These are phyloP conservation scores for Anthoceros angustus DNA, from an alignment of 225 moss, liverwort and hornwort genomes.

Conservation along the genomic window DNA sequence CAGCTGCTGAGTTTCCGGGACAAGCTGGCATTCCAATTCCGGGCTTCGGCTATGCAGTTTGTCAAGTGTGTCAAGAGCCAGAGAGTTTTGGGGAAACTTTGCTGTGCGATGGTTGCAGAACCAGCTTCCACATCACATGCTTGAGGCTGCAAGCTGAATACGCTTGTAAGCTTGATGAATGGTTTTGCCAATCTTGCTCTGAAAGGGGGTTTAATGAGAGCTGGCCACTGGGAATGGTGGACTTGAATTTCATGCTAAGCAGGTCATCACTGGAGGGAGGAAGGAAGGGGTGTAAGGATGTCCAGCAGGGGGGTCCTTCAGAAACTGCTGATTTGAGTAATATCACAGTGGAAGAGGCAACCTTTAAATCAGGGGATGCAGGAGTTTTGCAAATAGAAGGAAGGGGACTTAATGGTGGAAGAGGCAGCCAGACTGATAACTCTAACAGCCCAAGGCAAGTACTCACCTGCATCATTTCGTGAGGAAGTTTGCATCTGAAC, in stretches of 20 bases:
- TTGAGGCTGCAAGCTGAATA: neutral
- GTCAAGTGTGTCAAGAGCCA: slow-evolving; percentile 3
- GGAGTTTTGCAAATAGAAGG: neutral
- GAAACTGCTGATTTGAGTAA: neutral
- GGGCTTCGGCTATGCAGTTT: neutral
- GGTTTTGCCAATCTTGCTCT: slow-evolving; percentile 2
- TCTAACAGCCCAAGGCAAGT: neutral
- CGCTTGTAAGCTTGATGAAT: slow-evolving; percentile 4
- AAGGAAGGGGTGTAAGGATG: no score
- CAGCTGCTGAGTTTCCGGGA: slow-evolving; percentile 1
- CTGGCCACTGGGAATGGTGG: neutral
- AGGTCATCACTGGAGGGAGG: neutral
- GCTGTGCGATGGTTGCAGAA: neutral
- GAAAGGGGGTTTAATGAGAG: neutral
- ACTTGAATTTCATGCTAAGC: neutral
- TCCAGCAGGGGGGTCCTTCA: neutral
- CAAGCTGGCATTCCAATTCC: neutral
- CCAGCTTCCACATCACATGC: neutral
- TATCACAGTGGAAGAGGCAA: neutral
- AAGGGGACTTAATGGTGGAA: neutral
- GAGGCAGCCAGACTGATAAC: slow-evolving; percentile 1
- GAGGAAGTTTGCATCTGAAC: neutral
- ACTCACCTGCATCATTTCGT: neutral
- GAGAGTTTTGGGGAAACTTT: neutral
- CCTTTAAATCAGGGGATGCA: neutral